Percentiles rank a stretch among this genome's conserved stretches.
These are phyloP conservation scores for Coccomyxa sp. DNA, from an alignment of 139 green algal genomes.

Conservation along the genomic window DNA sequence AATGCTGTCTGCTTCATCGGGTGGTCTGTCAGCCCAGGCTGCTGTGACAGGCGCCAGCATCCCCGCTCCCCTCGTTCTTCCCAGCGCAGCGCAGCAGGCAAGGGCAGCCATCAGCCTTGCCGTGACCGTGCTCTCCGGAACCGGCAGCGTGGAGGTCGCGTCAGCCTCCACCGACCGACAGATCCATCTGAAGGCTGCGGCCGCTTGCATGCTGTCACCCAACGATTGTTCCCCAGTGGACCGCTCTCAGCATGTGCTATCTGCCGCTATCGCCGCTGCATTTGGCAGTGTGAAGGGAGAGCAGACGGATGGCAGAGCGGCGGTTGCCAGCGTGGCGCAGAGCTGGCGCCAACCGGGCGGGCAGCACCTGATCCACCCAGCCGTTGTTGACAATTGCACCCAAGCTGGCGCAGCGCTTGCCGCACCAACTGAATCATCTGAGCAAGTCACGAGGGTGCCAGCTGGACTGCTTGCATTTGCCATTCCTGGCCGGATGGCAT, in stretches of 20 bases:
- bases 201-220: no score
- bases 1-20: not conserved
- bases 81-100: not conserved
- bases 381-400: slow-evolving; percentile 14
- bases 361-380: slow-evolving; percentile 18
- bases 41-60: slow-evolving; percentile 35
- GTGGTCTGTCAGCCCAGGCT: not conserved
- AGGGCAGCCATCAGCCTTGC: no score
- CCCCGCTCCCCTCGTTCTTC: slow-evolving; percentile 35
- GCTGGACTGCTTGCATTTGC: not conserved
- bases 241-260: no score
- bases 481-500: not conserved
- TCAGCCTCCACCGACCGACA: no score
- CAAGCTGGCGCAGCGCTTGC: slow-evolving; percentile 7
- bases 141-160: no score
- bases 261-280: no score
- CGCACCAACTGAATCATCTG: not conserved
- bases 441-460: not conserved
- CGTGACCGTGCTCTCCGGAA: no score
- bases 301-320: no score
- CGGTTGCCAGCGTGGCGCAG: no score
- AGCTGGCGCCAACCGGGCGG: not conserved
- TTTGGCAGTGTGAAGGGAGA: no score
- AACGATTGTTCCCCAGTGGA: no score
- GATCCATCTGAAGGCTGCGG: no score